Evolutionary conservation across 1,284 basidiomycete species (phyloP).

Genomic region (Cutaneotrichosporon curvatum): DNA sequence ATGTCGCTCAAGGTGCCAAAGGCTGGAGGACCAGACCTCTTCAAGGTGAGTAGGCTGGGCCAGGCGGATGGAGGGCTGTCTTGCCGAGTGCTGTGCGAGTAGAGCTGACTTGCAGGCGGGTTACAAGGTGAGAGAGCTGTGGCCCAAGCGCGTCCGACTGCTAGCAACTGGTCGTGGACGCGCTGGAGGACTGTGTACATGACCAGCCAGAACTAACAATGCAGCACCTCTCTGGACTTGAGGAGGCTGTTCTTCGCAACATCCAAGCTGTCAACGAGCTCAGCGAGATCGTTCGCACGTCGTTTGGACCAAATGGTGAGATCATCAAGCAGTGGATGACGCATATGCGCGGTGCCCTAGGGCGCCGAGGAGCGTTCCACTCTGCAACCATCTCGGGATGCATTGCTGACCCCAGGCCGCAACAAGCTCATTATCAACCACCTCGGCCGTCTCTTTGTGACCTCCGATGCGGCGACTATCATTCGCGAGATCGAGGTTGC

Average conservation of each 20-base stretch:
- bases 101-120: conserved; percentile 7
- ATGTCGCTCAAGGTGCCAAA: conserved; percentile 61
- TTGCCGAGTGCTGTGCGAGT: background rate
- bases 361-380: too few relatives aligned
- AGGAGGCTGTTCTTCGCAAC: conserved; percentile 89
- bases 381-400: background rate
- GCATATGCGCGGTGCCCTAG: too few relatives aligned
- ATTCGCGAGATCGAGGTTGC: conserved; percentile 97
- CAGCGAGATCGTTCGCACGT: conserved; percentile 89
- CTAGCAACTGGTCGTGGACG: background rate
- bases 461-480: conserved; percentile 98
- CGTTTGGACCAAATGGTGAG: conserved; percentile 91
- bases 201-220: background rate
- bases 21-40: conserved; percentile 71
- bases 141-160: background rate
- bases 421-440: conserved; percentile 98
- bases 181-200: too few relatives aligned
- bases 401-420: conserved; percentile 54
- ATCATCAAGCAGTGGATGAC: too few relatives aligned
- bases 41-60: conserved; percentile 59
- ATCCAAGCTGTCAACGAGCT: conserved; percentile 92
- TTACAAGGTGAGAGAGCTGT: conserved; percentile 12
- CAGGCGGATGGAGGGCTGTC: background rate
- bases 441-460: conserved; percentile 90
- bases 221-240: conserved; percentile 79